phyloP scores from a whole-genome alignment of 805 yeast species.

The Citeromyces nyonsensis region DNA sequence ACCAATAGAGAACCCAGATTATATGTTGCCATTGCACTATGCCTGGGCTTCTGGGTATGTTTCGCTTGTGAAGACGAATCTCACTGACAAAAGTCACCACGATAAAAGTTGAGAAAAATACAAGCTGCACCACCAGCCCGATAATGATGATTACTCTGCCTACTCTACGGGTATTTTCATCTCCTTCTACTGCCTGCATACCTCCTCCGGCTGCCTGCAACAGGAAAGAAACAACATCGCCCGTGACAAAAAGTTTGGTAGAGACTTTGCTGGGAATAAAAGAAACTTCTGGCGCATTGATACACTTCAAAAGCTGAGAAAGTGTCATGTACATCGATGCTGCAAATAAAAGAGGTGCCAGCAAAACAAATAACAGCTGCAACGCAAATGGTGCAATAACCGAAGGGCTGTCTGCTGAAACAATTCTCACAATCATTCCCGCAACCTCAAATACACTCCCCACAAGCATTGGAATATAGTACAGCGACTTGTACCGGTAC shows the following conservation, averaged over 20 bases:
- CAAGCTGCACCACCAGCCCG: not conserved
- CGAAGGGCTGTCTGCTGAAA: too few species aligned
- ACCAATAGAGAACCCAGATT: not conserved
- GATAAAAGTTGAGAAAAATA: not conserved
- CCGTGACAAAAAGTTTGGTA: not conserved
- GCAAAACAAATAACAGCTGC: not conserved
- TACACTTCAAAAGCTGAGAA: not conserved
- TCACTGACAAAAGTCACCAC: not conserved
- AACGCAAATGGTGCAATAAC: not conserved
- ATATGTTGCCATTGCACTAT: not conserved
- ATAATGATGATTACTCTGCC: not conserved
- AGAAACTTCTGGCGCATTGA: not conserved
- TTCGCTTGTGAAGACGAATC: not conserved
- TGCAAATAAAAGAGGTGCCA: not conserved
- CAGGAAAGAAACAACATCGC: not conserved
- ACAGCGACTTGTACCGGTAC: too few species aligned
- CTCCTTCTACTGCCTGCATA: too few species aligned
- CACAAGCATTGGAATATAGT: too few species aligned
- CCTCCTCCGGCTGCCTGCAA: not conserved
- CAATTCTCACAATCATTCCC: too few species aligned
- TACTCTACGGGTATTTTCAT: not conserved
- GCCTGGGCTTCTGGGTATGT: too few species aligned
- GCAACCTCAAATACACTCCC: too few species aligned
- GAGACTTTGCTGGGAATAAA: not conserved
- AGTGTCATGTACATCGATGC: not conserved